A percentile compares a stretch with the other conserved stretches of the same genome.
phyloP scores from a whole-genome alignment of 352 stramenopile species.

The Peronospora destructor region DNA sequence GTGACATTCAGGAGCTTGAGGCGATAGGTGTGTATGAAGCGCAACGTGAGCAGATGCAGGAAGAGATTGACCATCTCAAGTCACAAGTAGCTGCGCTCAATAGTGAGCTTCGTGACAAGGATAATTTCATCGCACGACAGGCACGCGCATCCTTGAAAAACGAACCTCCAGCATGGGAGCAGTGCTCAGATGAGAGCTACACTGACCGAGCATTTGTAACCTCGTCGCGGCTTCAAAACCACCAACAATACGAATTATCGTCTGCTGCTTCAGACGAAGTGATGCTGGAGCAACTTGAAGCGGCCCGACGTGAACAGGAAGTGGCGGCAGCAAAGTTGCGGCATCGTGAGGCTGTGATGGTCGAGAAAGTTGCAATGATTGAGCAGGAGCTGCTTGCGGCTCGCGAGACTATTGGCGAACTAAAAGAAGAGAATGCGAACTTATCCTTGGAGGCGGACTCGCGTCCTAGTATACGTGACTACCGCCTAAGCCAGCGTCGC shows the following conservation, averaged over 20 bases:
- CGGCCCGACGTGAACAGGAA: constrained; percentile 67
- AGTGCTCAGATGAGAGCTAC: constrained; percentile 7
- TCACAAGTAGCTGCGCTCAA: constrained; percentile 54
- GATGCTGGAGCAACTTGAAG: constrained; percentile 68
- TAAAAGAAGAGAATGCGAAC: constrained; percentile 81
- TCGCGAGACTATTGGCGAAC: constrained; percentile 51
- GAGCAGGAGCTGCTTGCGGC: constrained; percentile 61
- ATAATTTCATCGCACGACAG: constrained; percentile 56
- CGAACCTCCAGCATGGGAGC: constrained; percentile 29
- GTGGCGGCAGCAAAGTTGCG: constrained; percentile 49
- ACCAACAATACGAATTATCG: constrained; percentile 1
- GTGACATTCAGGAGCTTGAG: constrained; percentile 64
- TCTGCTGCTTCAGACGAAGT: constrained; percentile 55
- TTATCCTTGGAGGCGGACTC: constrained; percentile 69
- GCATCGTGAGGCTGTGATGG: constrained; percentile 59
- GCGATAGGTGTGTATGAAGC: constrained; percentile 63
- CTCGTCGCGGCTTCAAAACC: constrained; percentile 2
- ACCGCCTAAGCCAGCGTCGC: constrained; percentile 58
- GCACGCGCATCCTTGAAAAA: constrained; percentile 14
- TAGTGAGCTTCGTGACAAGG: constrained; percentile 69
- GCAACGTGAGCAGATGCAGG: constrained; percentile 62
- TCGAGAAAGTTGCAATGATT: constrained; percentile 72
- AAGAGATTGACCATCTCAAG: constrained; percentile 64
- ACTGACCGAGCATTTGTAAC: constrained; percentile 5
- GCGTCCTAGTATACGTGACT: constrained; percentile 76